Base-by-base conservation (phyloP, 805 yeast genomes). In the Schwanniomyces vanrijiae region DNA sequence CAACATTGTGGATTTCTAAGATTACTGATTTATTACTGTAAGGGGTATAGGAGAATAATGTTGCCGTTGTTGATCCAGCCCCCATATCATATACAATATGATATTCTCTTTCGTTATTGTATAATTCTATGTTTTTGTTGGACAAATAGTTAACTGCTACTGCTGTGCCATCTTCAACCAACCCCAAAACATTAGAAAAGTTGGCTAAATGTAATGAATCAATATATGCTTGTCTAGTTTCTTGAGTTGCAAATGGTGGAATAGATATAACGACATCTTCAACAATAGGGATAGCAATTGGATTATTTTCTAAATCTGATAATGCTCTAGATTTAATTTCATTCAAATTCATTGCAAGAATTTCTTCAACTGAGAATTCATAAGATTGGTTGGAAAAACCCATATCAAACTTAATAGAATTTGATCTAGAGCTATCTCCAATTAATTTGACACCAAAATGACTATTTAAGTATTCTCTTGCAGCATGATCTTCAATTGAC, bases 161-260 rank as follows among this genome's bases (percentile, higher is more conserved):
- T 2, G 98, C 94, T n/a, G 89, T 69, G 13, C 97, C 97, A 63
- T 92, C 97, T 59, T 88, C 91, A 2, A 91, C 87, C 45, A 92
- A 71, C 1, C 84, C 82, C 48, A 84, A 77, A 11, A 84, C 80
- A 39, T 78, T 71, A 10, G 68, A 55, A 49, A 84, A 67, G 19
- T 85, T 88, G 2, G 96, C 88, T 43, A 87, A 74, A 42, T 76
- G 79, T 29, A 85, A 87, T 3, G 91, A 82, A 54, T 90, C 96
- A 28, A 76, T 68, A 37, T 90, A 65, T 0, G 96, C 88, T 35
- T 69, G 69, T 58, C 96, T 81, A 61, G 89, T 86, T 5, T 78
- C 71, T 49, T 80, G 81, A 31, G 74, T 66, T 52, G 84, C 88
- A 55, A 68, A 84, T 5, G 88, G 83, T 8, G 98, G 96, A 14